These are phyloP conservation scores for Hawksworthiomyces lignivorus DNA, from an alignment of 2,329 filamentous ascomycete genomes.

Conservation along the genomic window DNA sequence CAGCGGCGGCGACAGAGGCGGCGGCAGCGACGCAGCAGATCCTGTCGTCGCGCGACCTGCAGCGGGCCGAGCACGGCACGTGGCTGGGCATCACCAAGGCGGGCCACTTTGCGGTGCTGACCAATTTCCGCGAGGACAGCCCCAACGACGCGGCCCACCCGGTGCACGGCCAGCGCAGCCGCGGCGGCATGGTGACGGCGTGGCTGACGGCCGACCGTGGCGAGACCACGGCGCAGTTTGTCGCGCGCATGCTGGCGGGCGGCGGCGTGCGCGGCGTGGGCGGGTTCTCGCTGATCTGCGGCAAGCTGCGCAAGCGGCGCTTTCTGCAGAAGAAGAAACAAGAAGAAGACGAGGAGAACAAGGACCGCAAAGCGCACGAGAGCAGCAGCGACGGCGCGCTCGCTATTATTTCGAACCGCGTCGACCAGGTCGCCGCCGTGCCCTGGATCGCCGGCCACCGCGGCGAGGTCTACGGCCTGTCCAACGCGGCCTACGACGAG, in stretches of 20 bases:
- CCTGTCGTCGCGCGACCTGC: slow-evolving; percentile 54
- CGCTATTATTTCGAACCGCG: slow-evolving; percentile 56
- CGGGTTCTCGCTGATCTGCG: slow-evolving; percentile 60
- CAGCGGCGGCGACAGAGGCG: background rate
- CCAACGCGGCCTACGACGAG: slow-evolving; percentile 52
- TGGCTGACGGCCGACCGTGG: slow-evolving; percentile 47
- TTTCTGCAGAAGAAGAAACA: slow-evolving; percentile 8
- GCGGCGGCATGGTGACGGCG: slow-evolving; percentile 56
- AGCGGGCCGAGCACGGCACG: slow-evolving; percentile 54
- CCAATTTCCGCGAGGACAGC: slow-evolving; percentile 56
- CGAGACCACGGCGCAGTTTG: slow-evolving; percentile 43
- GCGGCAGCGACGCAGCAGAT: slow-evolving; percentile 26
- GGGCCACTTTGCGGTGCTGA: slow-evolving; percentile 56
- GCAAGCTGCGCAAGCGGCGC: slow-evolving; percentile 40
- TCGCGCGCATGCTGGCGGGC: slow-evolving; percentile 43
- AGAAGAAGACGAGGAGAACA: background rate
- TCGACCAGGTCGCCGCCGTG: slow-evolving; percentile 43
- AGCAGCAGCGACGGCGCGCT: slow-evolving; percentile 35
- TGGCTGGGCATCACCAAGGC: slow-evolving; percentile 57
- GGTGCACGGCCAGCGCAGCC: slow-evolving; percentile 47
- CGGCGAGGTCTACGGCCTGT: slow-evolving; percentile 49
- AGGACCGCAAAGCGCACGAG: background rate
- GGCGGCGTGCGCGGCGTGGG: slow-evolving; percentile 53
- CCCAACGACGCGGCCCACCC: slow-evolving; percentile 42
- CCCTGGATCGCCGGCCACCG: slow-evolving; percentile 47